A percentile compares a stretch with the other conserved stretches of the same genome.
Evolutionary conservation across 2,329 filamentous ascomycete species (phyloP).

Genomic region (Trichoderma asperellum): DNA sequence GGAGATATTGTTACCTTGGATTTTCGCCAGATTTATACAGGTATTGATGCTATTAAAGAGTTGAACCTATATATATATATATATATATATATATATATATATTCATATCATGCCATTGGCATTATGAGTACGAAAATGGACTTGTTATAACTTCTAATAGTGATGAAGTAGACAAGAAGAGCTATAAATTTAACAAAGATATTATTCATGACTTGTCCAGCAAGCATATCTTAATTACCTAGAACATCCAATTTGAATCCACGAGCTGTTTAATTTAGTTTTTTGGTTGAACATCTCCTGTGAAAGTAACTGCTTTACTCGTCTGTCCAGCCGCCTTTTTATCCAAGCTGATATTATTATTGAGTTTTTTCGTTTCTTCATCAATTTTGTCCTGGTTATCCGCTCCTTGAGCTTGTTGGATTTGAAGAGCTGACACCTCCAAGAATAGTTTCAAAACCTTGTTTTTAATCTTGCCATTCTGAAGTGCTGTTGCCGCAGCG

Average conservation of each 20-base stretch:
- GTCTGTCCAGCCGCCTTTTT: conserved; percentile 9
- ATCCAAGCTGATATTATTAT: conserved; percentile 1
- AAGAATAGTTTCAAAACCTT: conserved; percentile 17
- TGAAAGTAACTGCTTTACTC: neutral
- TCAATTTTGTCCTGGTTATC: neutral
- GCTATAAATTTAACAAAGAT: neutral
- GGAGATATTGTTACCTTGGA: too few species aligned
- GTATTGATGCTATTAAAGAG: too few species aligned
- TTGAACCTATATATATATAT: too few species aligned
- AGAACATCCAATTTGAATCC: neutral
- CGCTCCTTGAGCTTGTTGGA: conserved; percentile 7
- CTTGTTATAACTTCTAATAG: too few species aligned
- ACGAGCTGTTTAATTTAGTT: neutral
- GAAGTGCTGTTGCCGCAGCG: neutral
- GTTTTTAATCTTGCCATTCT: conserved; percentile 20
- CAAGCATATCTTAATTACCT: neutral
- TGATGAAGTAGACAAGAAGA: too few species aligned
- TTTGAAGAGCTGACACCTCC: conserved; percentile 13
- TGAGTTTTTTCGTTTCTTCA: conserved; percentile 6
- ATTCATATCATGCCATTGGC: too few species aligned
- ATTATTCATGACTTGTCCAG: neutral
- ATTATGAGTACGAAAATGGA: too few species aligned
- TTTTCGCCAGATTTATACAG: too few species aligned
- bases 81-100: too few species aligned
- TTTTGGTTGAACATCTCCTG: conserved; percentile 2